These are phyloP conservation scores for Vitis hybrid DNA, from an alignment of 177 flowering plant species.

Conservation along the genomic window DNA sequence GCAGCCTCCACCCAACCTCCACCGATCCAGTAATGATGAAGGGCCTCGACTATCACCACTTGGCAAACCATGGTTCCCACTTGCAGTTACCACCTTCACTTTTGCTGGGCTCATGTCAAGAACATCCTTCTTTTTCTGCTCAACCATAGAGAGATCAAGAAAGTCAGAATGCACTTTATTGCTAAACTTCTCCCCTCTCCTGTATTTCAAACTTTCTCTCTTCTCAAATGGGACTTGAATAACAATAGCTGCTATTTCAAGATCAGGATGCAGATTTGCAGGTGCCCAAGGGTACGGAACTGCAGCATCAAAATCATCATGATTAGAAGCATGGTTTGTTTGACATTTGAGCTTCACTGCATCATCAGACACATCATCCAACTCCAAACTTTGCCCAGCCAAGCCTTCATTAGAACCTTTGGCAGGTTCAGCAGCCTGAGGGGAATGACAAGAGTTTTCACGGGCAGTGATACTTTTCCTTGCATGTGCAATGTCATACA, in stretches of 20 bases:
- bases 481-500: constrained; percentile 66
- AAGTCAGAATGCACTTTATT: constrained; percentile 18
- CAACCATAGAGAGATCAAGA: constrained; percentile 29
- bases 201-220: constrained; percentile 66
- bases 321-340: constrained; percentile 21
- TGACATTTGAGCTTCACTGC: constrained; percentile 21
- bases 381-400: constrained; percentile 14
- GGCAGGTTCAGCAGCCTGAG: constrained; percentile 20
- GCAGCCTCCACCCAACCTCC: constrained; percentile 94
- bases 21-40: constrained; percentile 74
- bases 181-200: constrained; percentile 32
- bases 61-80: constrained; percentile 80
- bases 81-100: constrained; percentile 64
- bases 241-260: constrained; percentile 74
- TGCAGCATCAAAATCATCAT: constrained; percentile 20
- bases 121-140: constrained; percentile 22
- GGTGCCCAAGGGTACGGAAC: constrained; percentile 43
- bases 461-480: constrained; percentile 34
- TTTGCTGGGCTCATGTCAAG: constrained; percentile 21
- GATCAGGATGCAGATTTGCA: constrained; percentile 53
- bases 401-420: constrained; percentile 20
- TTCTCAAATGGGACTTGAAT: constrained; percentile 65
- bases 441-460: constrained; percentile 25
- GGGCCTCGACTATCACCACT: constrained; percentile 50
- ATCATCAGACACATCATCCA: constrained; percentile 20